A percentile compares a stretch with the other conserved stretches of the same genome.
These are phyloP conservation scores for Echinochloa phyllopogon DNA, from an alignment of 176 grass and related monocot genomes.

Conservation along the genomic window DNA sequence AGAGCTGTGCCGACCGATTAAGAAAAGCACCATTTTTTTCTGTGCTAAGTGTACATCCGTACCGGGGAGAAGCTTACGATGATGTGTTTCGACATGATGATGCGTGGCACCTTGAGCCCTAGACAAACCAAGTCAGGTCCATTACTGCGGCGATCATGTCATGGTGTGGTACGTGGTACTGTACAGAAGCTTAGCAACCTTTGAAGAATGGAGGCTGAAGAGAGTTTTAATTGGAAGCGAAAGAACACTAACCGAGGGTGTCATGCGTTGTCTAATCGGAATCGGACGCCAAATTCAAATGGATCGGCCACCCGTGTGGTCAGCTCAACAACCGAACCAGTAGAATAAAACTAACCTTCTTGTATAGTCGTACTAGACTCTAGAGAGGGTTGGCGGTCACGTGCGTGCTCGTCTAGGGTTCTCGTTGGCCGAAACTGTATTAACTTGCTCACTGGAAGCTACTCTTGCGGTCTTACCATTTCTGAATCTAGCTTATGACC, in stretches of 20 bases:
- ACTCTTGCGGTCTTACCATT: neutral
- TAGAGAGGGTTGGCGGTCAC: neutral
- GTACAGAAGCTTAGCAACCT: neutral
- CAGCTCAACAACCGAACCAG: neutral
- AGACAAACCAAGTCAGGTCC: slow-evolving; percentile 7
- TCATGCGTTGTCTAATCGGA: neutral
- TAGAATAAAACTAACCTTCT: neutral
- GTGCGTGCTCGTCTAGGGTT: slow-evolving; percentile 4
- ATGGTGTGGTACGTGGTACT: neutral
- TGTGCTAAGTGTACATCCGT: neutral
- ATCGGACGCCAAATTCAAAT: neutral
- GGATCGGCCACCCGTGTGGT: neutral
- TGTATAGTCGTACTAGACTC: too few relatives aligned
- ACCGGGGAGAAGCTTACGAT: neutral
- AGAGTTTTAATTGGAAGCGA: slow-evolving; percentile 3
- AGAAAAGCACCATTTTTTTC: neutral
- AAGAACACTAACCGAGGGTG: neutral
- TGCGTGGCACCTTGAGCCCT: neutral
- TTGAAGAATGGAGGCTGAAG: neutral
- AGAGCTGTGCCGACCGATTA: neutral
- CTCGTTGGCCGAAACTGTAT: neutral
- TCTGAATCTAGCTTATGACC: neutral
- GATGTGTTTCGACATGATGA: neutral
- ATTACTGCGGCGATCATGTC: slow-evolving; percentile 28
- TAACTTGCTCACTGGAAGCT: slow-evolving; percentile 16